Conservation (phyloP, 2,329 filamentous ascomycete genomes). For the Periconia sp. region DNA sequence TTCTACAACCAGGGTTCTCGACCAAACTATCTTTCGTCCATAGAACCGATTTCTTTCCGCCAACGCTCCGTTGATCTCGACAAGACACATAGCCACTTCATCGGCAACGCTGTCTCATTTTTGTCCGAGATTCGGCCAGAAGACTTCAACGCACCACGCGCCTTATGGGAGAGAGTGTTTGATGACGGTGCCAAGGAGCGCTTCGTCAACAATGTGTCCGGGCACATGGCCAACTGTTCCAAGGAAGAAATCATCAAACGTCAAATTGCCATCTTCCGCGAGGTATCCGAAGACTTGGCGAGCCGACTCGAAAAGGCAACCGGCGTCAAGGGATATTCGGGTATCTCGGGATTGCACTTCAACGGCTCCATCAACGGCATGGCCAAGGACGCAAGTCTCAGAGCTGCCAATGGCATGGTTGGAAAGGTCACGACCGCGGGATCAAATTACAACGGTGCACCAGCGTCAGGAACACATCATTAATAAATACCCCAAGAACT, state of each 20-base stretch:
- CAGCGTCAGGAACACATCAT: constrained; percentile 52
- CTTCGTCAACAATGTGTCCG: constrained; percentile 65
- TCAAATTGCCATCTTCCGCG: constrained; percentile 69
- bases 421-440: constrained; percentile 37
- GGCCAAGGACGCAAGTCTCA: constrained; percentile 54
- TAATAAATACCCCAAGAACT: constrained; percentile 18
- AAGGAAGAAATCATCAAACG: constrained; percentile 67
- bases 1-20: constrained; percentile 69
- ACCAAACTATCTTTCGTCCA: constrained; percentile 62
- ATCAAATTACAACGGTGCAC: constrained; percentile 57
- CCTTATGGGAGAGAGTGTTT: constrained; percentile 67
- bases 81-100: constrained; percentile 59
- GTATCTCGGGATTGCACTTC: constrained; percentile 62
- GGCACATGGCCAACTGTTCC: constrained; percentile 65
- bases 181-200: constrained; percentile 64
- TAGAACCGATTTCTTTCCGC: constrained; percentile 58
- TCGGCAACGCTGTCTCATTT: constrained; percentile 57
- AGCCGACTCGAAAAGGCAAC: constrained; percentile 66
- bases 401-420: constrained; percentile 59
- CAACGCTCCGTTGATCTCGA: constrained; percentile 54
- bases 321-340: constrained; percentile 65
- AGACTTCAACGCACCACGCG: constrained; percentile 63
- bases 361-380: constrained; percentile 69
- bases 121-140: constrained; percentile 59
- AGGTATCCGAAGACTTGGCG: constrained; percentile 66